phyloP scores from a whole-genome alignment of 331 rosid genomes.

The Saraca asoca region DNA sequence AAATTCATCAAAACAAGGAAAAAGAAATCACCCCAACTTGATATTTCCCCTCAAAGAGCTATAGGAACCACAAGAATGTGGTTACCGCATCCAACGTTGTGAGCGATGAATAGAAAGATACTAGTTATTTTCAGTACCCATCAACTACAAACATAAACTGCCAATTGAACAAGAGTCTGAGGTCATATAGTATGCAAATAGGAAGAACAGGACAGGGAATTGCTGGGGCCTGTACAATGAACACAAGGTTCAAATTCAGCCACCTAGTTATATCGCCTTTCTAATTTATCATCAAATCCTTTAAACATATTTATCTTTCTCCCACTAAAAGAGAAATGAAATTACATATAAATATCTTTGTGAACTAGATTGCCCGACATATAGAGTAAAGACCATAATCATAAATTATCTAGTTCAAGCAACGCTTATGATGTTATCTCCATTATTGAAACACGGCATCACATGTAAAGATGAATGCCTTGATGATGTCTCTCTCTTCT shows the following conservation, averaged over 20 bases:
- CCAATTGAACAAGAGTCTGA: slow-evolving; percentile 50
- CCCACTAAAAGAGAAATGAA: slow-evolving; percentile 33
- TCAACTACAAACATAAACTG: slow-evolving; percentile 51
- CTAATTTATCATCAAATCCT: slow-evolving; percentile 49
- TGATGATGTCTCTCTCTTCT: slow-evolving; percentile 55
- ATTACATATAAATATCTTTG: slow-evolving; percentile 36
- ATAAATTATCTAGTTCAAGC: slow-evolving; percentile 39
- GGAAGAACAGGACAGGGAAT: slow-evolving; percentile 46
- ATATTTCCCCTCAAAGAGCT: slow-evolving; percentile 34
- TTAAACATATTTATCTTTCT: slow-evolving; percentile 17
- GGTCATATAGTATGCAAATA: slow-evolving; percentile 49
- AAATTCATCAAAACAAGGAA: slow-evolving; percentile 9
- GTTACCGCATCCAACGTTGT: background rate
- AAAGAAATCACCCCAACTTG: slow-evolving; percentile 37
- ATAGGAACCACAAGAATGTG: slow-evolving; percentile 32
- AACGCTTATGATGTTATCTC: slow-evolving; percentile 74
- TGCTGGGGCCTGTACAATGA: slow-evolving; percentile 67
- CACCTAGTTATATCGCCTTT: slow-evolving; percentile 42
- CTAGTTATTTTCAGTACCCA: slow-evolving; percentile 53
- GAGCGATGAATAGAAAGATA: slow-evolving; percentile 34
- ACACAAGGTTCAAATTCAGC: slow-evolving; percentile 48
- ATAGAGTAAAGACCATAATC: slow-evolving; percentile 21
- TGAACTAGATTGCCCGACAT: slow-evolving; percentile 43
- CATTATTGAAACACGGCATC: slow-evolving; percentile 59
- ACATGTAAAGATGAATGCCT: slow-evolving; percentile 65